Conservation (phyloP, 2,329 filamentous ascomycete species). For the Curvularia sp. region DNA sequence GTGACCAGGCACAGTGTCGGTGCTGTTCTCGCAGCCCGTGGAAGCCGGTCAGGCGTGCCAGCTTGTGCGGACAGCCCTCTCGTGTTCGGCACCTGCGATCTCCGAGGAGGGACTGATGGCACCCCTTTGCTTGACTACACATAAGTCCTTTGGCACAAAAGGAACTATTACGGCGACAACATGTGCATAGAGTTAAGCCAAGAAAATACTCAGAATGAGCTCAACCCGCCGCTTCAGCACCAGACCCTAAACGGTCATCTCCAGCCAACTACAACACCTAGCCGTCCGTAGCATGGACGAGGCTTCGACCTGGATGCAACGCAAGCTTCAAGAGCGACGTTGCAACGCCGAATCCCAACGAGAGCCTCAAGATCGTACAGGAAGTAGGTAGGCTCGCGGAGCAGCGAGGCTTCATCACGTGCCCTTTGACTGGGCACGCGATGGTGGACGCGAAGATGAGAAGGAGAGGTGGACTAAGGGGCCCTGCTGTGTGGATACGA, state of each 20-base stretch:
- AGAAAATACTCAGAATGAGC: neutral
- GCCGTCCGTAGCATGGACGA: slow-evolving; percentile 34
- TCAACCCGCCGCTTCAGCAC: neutral
- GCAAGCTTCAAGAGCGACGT: slow-evolving; percentile 28
- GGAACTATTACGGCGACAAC: neutral
- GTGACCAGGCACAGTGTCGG: neutral
- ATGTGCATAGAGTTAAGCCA: neutral
- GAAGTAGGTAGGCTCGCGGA: slow-evolving; percentile 33
- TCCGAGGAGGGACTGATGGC: slow-evolving; percentile 15
- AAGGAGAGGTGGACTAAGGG: slow-evolving; percentile 10
- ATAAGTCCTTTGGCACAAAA: slow-evolving; percentile 18
- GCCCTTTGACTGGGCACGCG: slow-evolving; percentile 26
- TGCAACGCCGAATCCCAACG: neutral
- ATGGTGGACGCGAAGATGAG: slow-evolving; percentile 6
- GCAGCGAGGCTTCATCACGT: slow-evolving; percentile 30
- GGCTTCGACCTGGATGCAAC: slow-evolving; percentile 36
- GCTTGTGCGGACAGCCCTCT: neutral
- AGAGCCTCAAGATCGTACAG: slow-evolving; percentile 24
- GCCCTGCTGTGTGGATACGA: slow-evolving; percentile 36
- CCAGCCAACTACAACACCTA: slow-evolving; percentile 23
- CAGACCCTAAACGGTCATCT: neutral
- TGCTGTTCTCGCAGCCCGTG: slow-evolving; percentile 12
- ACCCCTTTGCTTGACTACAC: neutral
- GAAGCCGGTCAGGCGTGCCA: slow-evolving; percentile 2
- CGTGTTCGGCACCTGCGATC: slow-evolving; percentile 13